Evolutionary conservation across 352 stramenopile species (phyloP), one percentile per base, ranked within the genome.

Genomic region (Phytophthora cajani): DNA sequence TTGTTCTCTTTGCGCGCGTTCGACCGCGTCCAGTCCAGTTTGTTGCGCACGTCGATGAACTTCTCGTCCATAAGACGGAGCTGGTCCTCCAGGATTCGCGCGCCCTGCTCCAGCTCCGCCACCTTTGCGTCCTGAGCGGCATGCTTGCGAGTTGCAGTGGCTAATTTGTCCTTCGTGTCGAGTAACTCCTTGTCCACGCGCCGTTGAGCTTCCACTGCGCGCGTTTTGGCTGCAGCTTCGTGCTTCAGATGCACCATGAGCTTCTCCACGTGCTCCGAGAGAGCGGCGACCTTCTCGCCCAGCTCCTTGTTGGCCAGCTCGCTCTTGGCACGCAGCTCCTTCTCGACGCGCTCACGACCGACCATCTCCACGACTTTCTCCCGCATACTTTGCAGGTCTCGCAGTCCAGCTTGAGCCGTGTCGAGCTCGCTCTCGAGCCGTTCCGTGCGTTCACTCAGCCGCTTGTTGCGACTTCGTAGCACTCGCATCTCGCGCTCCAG

Each of bases 1-100:
- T 93, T 90, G 55, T 82, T 80, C 66, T 98, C 92, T 63, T 94
- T 93, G 33, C 93, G 89, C 5, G 87, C 90, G 11, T 85, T 95
- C 19, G 89, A 80, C 8, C 96, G 80, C 27, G 93, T 98, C 90
- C 92, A 98, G 69, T 98, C 95, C 51, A 99, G 79, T 78, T 99
- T 99, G 64, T 91, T 97, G 60, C 96, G 82, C n/a, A 99, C 82
- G 52, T 99, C 95, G 60, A 98, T 97, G 73, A 98, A 98, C 77
- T 98, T 99, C 58, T 98, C 90, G 72, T 99, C 95, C 95, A 99
- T 99, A n/a, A 99, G 82, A 9, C 91, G 85, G 51, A 99, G 82
- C 64, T 99, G 96, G 60, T 99, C 95, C 77, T 99, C 95, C 14
- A 99, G 78, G 38, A 99, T 97, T 64, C 97, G 95, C 10, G 84